These are phyloP conservation scores for Ogataea allantospora DNA, from an alignment of 805 yeast genomes.

Conservation along the genomic window DNA sequence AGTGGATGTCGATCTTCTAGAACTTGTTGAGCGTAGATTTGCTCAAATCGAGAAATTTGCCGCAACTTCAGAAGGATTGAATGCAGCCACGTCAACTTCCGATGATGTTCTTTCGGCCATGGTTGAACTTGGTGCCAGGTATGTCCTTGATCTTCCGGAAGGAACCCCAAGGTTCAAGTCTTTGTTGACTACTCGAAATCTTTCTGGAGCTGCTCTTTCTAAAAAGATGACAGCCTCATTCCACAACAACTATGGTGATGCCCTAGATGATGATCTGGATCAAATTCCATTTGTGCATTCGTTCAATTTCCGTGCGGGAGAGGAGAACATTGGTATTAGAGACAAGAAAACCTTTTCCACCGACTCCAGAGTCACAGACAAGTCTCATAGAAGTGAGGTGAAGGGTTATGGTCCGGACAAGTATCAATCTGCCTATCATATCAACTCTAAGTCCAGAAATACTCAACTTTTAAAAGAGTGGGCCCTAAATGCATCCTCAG, in stretches of 20 bases:
- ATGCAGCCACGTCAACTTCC: constrained; percentile 40
- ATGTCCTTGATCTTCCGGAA: constrained; percentile 47
- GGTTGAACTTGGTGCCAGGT: constrained; percentile 74
- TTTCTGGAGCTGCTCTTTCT: constrained; percentile 21
- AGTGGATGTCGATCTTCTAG: constrained; percentile 83
- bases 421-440: constrained; percentile 45
- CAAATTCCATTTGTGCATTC: constrained; percentile 41
- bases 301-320: constrained; percentile 87
- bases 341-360: constrained; percentile 78
- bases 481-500: constrained; percentile 45
- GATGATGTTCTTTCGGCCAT: constrained; percentile 54
- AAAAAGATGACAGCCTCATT: constrained; percentile 22
- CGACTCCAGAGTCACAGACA: constrained; percentile 74
- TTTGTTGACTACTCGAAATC: constrained; percentile 3
- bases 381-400: constrained; percentile 68
- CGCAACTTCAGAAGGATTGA: constrained; percentile 38
- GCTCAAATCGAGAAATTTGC: constrained; percentile 47
- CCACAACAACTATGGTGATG: constrained; percentile 20
- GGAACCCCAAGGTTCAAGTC: constrained; percentile 31
- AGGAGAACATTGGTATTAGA: constrained; percentile 78
- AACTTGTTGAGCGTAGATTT: constrained; percentile 74
- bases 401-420: constrained; percentile 74
- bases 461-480: constrained; percentile 54
- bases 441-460: constrained; percentile 51
- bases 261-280: constrained; percentile 27